phyloP scores from a whole-genome alignment of 306 rosid genomes.

The barrel medic (Medicago truncatula) region MtrunA17r5.0-ANR NC_053042.1:40422501-40423000 shows the following conservation, averaged over 20 bases:
- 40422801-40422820: slow-evolving; percentile 56
- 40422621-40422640: slow-evolving; percentile 38
- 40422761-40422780: slow-evolving; percentile 24
- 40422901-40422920: too few relatives aligned
- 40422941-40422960: too few relatives aligned
- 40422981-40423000: too few relatives aligned
- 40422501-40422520: slow-evolving; percentile 49
- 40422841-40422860: neutral
- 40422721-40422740: slow-evolving; percentile 55
- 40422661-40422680: slow-evolving; percentile 50
- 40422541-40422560: slow-evolving; percentile 52
- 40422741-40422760: slow-evolving; percentile 20
- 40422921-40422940: too few relatives aligned
- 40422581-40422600: slow-evolving; percentile 55
- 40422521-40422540: slow-evolving; percentile 21
- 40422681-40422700: slow-evolving; percentile 67
- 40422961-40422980: too few relatives aligned
- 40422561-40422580: slow-evolving; percentile 43
- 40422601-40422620: slow-evolving; percentile 29
- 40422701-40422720: slow-evolving; percentile 74
- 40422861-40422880: too few relatives aligned
- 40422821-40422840: slow-evolving; percentile 52
- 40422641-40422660: slow-evolving; percentile 45
- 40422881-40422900: too few relatives aligned
- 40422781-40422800: slow-evolving; percentile 37